phyloP scores from a whole-genome alignment of 106 monocot species.

The Triglochin maritima region DNA sequence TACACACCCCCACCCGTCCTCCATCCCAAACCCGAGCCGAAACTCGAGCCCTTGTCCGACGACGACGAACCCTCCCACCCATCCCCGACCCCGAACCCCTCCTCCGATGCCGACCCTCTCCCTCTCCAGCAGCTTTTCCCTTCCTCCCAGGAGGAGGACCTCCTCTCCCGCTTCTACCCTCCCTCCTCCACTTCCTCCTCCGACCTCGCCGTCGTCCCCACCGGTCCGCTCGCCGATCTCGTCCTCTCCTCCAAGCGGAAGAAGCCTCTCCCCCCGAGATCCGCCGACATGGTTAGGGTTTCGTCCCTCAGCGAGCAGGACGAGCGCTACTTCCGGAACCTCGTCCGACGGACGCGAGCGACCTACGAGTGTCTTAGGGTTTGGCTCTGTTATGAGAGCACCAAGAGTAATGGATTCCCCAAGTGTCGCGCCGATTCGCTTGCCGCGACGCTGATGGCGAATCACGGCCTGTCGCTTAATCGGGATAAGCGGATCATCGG shows the following conservation, averaged over 20 bases:
- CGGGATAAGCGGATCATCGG: constrained; percentile 81
- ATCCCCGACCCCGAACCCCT: not conserved
- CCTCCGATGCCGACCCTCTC: not conserved
- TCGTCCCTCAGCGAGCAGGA: not conserved
- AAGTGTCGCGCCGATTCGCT: constrained; percentile 37
- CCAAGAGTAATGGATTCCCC: not conserved
- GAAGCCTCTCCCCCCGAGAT: constrained; percentile 1
- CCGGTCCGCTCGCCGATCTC: not conserved
- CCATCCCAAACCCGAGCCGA: constrained; percentile 1
- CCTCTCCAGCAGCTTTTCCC: not conserved
- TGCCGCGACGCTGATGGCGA: constrained; percentile 59
- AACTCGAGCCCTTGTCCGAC: constrained; percentile 2
- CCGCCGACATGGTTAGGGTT: constrained; percentile 19
- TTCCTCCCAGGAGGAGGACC: not conserved
- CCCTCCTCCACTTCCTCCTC: not conserved
- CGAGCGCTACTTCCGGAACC: constrained; percentile 3
- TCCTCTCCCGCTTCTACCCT: not conserved
- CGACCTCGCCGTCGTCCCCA: not conserved
- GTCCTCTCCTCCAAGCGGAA: constrained; percentile 4
- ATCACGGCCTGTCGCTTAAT: constrained; percentile 63
- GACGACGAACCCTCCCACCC: not conserved
- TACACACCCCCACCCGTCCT: not conserved
- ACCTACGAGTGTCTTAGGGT: constrained; percentile 40
- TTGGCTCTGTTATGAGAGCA: constrained; percentile 10
- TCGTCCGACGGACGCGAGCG: constrained; percentile 14